Percentiles rank a stretch among this genome's conserved stretches.
phyloP scores from a whole-genome alignment of 495 filamentous ascomycete species.

The Cercophora scortea region DNA sequence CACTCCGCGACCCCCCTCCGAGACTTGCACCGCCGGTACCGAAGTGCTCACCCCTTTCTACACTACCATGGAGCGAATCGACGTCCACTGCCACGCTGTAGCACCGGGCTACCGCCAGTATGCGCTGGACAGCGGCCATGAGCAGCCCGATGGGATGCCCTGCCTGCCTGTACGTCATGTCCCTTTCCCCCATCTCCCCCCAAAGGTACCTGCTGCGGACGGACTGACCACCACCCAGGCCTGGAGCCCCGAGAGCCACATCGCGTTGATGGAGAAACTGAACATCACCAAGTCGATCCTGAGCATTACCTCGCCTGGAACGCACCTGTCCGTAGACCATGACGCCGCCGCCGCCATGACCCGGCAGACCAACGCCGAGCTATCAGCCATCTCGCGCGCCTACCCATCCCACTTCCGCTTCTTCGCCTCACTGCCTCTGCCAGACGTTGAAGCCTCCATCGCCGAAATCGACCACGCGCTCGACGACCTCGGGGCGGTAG shows the following conservation, averaged over 20 bases:
- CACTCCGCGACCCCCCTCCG: too few species aligned
- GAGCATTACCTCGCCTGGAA: not conserved
- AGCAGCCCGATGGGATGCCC: not conserved
- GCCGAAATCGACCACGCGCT: not conserved
- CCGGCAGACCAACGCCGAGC: not conserved
- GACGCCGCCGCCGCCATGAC: not conserved
- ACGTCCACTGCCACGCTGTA: not conserved
- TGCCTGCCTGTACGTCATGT: not conserved
- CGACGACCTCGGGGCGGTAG: not conserved
- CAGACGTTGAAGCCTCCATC: not conserved
- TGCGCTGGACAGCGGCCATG: not conserved
- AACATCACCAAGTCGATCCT: not conserved
- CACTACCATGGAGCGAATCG: not conserved
- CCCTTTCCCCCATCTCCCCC: too few species aligned
- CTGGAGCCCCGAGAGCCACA: not conserved
- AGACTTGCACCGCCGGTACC: too few species aligned
- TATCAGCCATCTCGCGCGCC: not conserved
- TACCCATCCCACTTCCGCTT: not conserved
- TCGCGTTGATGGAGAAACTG: not conserved
- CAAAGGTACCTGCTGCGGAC: too few species aligned
- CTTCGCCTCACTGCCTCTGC: not conserved
- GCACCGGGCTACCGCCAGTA: not conserved
- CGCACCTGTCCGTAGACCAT: not conserved
- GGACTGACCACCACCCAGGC: not conserved
- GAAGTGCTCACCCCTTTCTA: too few species aligned